Percentiles rank a stretch among this genome's conserved stretches.
Evolutionary conservation across 2,329 filamentous ascomycete species (phyloP).

Genomic region (Bimuria novae-zelandiae): DNA sequence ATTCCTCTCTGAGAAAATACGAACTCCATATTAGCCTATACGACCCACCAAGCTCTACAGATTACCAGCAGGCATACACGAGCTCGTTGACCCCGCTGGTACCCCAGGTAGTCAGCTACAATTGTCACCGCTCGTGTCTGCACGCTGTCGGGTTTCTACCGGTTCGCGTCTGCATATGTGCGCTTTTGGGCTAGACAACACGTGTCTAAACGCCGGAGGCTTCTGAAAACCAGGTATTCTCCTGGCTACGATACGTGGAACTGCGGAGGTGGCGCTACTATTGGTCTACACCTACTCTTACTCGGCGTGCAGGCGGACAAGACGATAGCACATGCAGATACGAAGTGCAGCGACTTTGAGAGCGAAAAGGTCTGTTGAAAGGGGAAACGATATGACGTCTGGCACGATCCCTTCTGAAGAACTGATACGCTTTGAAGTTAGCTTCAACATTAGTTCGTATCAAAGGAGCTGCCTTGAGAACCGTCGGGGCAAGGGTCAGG

Average conservation of each 20-base stretch:
- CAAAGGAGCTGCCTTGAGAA: neutral
- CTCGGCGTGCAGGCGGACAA: neutral
- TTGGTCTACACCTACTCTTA: neutral
- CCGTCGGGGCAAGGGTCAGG: neutral
- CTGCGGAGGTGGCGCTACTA: neutral
- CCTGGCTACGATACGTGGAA: neutral
- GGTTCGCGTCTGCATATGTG: slow-evolving; percentile 1
- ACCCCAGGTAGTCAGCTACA: neutral
- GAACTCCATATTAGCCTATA: slow-evolving; percentile 8
- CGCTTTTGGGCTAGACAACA: neutral
- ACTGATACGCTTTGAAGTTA: too few species aligned
- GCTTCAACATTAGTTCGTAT: too few species aligned
- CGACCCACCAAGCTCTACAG: neutral
- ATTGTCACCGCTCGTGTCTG: neutral
- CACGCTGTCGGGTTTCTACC: slow-evolving; percentile 1
- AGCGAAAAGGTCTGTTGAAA: neutral
- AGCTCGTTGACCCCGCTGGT: too few species aligned
- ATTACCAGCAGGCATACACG: neutral
- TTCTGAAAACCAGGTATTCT: neutral
- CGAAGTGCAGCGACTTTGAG: slow-evolving; percentile 5
- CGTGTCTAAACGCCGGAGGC: too few species aligned
- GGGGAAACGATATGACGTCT: slow-evolving; percentile 17
- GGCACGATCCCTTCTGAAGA: neutral
- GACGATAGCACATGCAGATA: slow-evolving; percentile 7
- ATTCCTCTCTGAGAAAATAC: slow-evolving; percentile 1